Evolutionary conservation across 2,329 filamentous ascomycete genomes (phyloP).

Genomic region (Colletotrichum chrysophilum): DNA sequence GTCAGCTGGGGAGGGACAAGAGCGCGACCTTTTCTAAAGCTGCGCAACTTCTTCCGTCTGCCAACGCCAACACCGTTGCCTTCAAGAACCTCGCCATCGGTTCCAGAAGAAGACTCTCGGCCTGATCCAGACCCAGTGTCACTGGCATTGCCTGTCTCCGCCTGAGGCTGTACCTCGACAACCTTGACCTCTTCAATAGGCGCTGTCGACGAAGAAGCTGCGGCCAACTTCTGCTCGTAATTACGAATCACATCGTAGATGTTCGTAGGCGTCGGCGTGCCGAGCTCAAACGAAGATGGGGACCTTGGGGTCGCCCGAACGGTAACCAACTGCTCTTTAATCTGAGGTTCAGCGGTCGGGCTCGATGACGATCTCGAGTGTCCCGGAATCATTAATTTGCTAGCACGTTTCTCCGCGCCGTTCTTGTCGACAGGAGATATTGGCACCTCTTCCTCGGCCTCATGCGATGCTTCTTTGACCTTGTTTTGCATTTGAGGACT

Average conservation of each 20-base stretch:
- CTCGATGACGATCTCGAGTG: background rate
- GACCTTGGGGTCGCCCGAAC: background rate
- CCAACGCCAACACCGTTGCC: constrained; percentile 32
- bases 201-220: background rate
- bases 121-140: background rate
- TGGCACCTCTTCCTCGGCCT: background rate
- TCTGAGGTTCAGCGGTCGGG: background rate
- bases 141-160: background rate
- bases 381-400: background rate
- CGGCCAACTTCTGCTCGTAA: constrained; percentile 21
- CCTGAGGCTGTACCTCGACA: background rate
- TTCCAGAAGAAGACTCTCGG: constrained; percentile 1
- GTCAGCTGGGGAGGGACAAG: constrained; percentile 33
- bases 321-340: constrained; percentile 8
- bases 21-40: constrained; percentile 32
- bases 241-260: constrained; percentile 21
- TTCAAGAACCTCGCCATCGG: constrained; percentile 31
- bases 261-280: constrained; percentile 12
- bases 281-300: background rate
- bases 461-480: background rate
- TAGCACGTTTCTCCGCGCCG: background rate
- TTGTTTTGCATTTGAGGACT: background rate
- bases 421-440: background rate
- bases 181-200: background rate
- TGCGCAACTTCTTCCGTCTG: constrained; percentile 34